phyloP scores from a whole-genome alignment of 2,329 filamentous ascomycete genomes.

The Tothia fuscella region DNA sequence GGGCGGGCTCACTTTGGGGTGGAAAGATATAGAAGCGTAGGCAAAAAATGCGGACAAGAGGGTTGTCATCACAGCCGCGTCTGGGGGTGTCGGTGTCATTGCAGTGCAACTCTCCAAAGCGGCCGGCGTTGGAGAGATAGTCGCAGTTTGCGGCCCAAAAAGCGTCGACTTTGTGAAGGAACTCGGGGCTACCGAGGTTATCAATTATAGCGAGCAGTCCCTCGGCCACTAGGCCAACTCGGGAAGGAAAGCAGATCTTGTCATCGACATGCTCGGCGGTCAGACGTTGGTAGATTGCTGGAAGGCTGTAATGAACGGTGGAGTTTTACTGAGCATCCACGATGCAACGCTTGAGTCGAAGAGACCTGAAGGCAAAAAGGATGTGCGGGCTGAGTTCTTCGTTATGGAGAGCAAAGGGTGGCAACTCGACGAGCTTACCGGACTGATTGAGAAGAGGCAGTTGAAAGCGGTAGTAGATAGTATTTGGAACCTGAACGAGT shows the following conservation, averaged over 20 bases:
- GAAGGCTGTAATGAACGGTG: neutral
- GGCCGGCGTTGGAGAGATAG: conserved; percentile 24
- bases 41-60: conserved; percentile 14
- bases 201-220: conserved; percentile 24
- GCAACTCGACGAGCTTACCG: conserved; percentile 7
- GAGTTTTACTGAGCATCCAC: neutral
- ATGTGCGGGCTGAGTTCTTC: conserved; percentile 2
- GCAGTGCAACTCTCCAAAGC: conserved; percentile 28
- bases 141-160: conserved; percentile 22
- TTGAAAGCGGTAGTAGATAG: conserved; percentile 6
- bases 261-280: conserved; percentile 3
- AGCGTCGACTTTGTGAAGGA: conserved; percentile 21
- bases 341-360: neutral
- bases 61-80: conserved; percentile 29
- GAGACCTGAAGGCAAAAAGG: neutral
- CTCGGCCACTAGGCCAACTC: neutral
- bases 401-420: conserved; percentile 5
- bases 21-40: neutral
- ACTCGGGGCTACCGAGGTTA: conserved; percentile 27
- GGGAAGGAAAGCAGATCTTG: neutral
- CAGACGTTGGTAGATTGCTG: conserved; percentile 1
- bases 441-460: conserved; percentile 4
- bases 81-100: conserved; percentile 30
- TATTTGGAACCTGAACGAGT: neutral
- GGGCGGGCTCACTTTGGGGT: conserved; percentile 4